Evolutionary conservation across 2,329 filamentous ascomycete species (phyloP).

Genomic region (Thelonectria blattea): DNA sequence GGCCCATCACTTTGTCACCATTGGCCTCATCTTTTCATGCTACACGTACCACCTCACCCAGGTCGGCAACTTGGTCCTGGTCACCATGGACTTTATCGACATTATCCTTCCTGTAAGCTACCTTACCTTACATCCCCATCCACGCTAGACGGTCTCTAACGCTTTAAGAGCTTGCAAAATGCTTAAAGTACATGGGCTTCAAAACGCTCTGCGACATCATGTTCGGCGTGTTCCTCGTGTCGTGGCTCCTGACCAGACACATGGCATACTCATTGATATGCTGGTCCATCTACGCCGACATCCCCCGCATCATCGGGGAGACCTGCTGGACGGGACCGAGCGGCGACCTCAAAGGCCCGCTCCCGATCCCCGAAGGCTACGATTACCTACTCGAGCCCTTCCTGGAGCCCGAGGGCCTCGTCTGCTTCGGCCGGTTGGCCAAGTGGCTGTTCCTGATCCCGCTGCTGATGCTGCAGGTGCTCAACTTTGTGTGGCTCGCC

Average conservation of each 20-base stretch:
- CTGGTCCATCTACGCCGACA: constrained; percentile 62
- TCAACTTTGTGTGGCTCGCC: constrained; percentile 20
- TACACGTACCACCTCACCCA: constrained; percentile 88
- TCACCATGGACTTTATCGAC: constrained; percentile 93
- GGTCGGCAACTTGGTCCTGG: constrained; percentile 86
- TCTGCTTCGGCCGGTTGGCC: constrained; percentile 12
- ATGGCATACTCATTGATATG: constrained; percentile 77
- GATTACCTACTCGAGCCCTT: constrained; percentile 20
- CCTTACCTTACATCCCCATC: no score
- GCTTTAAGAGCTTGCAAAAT: constrained; percentile 76
- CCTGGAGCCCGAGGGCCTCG: constrained; percentile 11
- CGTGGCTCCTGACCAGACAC: constrained; percentile 84
- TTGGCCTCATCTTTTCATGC: constrained; percentile 76
- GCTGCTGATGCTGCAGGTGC: constrained; percentile 14
- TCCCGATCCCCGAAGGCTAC: constrained; percentile 1
- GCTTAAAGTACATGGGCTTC: constrained; percentile 85
- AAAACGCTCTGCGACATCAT: constrained; percentile 76
- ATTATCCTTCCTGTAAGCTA: constrained; percentile 78
- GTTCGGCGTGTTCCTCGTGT: constrained; percentile 83
- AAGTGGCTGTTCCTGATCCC: constrained; percentile 20
- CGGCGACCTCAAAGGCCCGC: constrained; percentile 5
- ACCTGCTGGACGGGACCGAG: constrained; percentile 10
- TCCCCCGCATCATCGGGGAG: constrained; percentile 14
- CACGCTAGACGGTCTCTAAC: no score
- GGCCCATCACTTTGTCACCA: constrained; percentile 90